Conservation (phyloP, 768 basidiomycete genomes). For the Chalciporus piperatus region DNA sequence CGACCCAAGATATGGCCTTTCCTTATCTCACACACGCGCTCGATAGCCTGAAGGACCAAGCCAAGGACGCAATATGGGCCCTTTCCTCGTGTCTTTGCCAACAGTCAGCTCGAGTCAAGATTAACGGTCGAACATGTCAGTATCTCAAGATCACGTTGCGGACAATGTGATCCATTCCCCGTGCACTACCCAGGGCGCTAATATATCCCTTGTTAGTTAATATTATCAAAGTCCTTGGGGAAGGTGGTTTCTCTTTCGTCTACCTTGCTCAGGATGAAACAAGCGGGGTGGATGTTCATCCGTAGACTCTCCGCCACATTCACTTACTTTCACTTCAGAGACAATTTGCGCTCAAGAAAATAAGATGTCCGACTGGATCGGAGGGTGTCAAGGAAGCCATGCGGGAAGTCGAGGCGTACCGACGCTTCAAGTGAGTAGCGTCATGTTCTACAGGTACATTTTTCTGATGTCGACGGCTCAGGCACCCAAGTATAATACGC, state of each 20-base stretch:
- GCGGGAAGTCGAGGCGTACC: slow-evolving; percentile 89
- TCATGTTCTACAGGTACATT: neutral
- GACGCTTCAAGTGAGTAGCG: slow-evolving; percentile 80
- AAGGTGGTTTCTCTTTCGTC: slow-evolving; percentile 94
- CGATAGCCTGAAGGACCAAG: slow-evolving; percentile 65
- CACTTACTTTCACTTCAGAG: slow-evolving; percentile 43
- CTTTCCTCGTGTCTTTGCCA: slow-evolving; percentile 79
- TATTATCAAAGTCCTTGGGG: slow-evolving; percentile 89
- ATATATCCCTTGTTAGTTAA: slow-evolving; percentile 51
- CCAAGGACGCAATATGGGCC: slow-evolving; percentile 80
- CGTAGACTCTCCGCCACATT: neutral
- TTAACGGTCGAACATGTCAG: slow-evolving; percentile 92
- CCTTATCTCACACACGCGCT: slow-evolving; percentile 40
- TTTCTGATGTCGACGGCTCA: slow-evolving; percentile 27
- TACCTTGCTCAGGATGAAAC: slow-evolving; percentile 84
- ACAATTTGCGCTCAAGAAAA: slow-evolving; percentile 96
- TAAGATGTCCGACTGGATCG: slow-evolving; percentile 84
- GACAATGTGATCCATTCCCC: slow-evolving; percentile 2
- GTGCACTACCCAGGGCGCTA: neutral
- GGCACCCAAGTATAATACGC: slow-evolving; percentile 96
- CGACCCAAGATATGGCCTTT: slow-evolving; percentile 26
- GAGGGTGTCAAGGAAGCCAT: slow-evolving; percentile 89
- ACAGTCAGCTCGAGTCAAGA: slow-evolving; percentile 85
- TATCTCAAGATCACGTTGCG: slow-evolving; percentile 17
- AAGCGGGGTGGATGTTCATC: slow-evolving; percentile 60